These are phyloP conservation scores for Daedaleopsis nitida DNA, from an alignment of 768 basidiomycete genomes.

Conservation along the genomic window DNA sequence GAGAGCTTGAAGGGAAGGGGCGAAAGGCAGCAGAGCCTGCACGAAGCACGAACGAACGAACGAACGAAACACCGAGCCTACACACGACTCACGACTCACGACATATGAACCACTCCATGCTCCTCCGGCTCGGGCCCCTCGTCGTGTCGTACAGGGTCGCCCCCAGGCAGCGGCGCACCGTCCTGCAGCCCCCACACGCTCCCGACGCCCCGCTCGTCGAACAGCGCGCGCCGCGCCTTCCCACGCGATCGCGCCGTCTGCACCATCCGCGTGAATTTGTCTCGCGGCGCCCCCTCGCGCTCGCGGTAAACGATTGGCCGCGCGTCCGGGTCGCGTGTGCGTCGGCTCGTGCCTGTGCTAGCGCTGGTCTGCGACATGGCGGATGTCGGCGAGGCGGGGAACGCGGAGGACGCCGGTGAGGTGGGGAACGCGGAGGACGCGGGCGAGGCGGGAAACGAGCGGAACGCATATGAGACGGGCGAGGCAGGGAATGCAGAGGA, in stretches of 20 bases:
- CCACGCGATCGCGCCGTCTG: not conserved
- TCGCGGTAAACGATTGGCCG: not conserved
- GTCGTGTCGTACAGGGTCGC: no score
- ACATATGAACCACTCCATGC: no score
- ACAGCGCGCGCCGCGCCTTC: not conserved
- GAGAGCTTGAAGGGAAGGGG: no score
- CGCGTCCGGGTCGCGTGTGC: not conserved
- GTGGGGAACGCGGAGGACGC: not conserved
- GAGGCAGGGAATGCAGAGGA: no score
- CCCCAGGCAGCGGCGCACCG: not conserved
- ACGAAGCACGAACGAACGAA: no score
- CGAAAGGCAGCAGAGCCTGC: no score
- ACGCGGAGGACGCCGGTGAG: not conserved
- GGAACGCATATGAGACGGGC: no score
- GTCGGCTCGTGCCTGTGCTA: not conserved
- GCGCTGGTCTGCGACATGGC: not conserved
- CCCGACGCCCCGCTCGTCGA: not conserved
- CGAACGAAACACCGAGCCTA: no score
- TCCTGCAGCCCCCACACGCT: not conserved
- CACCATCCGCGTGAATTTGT: constrained; percentile 1
- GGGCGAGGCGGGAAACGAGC: no score
- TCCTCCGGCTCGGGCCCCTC: no score
- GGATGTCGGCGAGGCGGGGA: not conserved
- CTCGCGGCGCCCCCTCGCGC: not conserved
- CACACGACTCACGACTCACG: no score